Base-by-base conservation (phyloP, 2,329 filamentous ascomycete genomes). In the Aspergillus costaricaensis region DNA sequence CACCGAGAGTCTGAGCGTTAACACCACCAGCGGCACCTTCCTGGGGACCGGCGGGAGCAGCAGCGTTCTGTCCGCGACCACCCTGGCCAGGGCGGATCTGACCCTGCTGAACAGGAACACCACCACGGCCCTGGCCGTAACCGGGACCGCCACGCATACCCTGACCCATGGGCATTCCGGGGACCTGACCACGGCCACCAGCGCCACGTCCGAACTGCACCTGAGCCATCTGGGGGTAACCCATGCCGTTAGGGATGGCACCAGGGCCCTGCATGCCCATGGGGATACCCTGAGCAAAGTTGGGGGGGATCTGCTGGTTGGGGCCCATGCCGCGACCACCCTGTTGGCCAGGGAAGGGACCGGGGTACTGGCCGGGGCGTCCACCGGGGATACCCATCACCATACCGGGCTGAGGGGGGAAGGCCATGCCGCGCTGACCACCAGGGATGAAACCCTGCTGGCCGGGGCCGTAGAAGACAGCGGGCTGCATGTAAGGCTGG, bases 401-500 rank as follows among this genome's bases (percentile, higher is more conserved):
- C 78, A 82, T 81, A 64, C 80, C 79, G 60, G 78, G 78, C 68
- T 82, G 80, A 60, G 82, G 81, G 72, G 84, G 81, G 81, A 87
- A 88, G 50, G 84, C 83, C 77, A 88, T 82, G 68, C 85, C 85
- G 74, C 85, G 85, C 72, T 82, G 83, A 62, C 76, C 81, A 63
- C 76, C 81, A 62, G 85, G 80, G 71, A 86, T 82, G 77, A 86
- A 83, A 66, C 79, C 80, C 72, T 82, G 81, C 70, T 81, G 80
- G 55, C 91, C 91, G 67, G 91, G 90, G 64, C 89, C 90, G 77
- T 96, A 96, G 85, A 95, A 98, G 82, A 98, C 92, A 66, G 91
- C 89, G 60, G 91, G 88, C 77, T 91, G 91, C 85, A 96, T 94
- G 85, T 90, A 89, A 70, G 83, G 82, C 67, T 85, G 90, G 69